Base-by-base conservation (phyloP, 1,284 basidiomycete genomes). In the Coniophora puteana region DNA sequence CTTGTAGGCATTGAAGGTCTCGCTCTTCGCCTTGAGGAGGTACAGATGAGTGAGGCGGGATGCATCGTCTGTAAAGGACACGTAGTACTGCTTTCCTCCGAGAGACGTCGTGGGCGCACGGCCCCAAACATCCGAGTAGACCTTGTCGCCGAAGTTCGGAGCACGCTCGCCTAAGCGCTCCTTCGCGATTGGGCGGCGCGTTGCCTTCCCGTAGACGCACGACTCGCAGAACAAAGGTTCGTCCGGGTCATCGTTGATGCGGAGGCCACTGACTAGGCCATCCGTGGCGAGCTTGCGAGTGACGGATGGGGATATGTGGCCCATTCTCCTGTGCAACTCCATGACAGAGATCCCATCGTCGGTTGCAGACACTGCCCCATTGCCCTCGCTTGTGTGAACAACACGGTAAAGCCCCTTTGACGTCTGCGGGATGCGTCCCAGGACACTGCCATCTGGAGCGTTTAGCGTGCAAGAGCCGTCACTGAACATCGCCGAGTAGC, bases 401-500 rank as follows among this genome's bases (percentile, higher is more conserved):
- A 34, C 32, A 21, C 8, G 11, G 5, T 34, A 34, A 5, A 34
- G 32, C 0, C 32, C 32, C 11, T 5, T 4, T 12, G 7, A n/a
- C 13, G 0, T 6, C 3, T 34, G 20, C 6, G 32, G 1, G 11
- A 34, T 34, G 11, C 4, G 8, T 4, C 32, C 5, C 4, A 34
- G 3, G 4, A 33, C 10, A 6, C 23, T 34, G 2, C 23, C 11
- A 7, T 58, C 50, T 7, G 48, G 45, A 5, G 38, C 42, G 2
- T 12, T 20, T 23, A 69, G 58, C 4, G 31, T 46, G 30, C 64
- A 65, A 25, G 49, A 52, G 1, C 54, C 57, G 38, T 46, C 38
- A 0, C 43, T 38, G 34, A 69, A 68, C 0, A 49, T 51, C 5
- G 50, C 41, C 0, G 43, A 22, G 36, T 54, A 65, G 0, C 67